Base-by-base conservation (phyloP, 202 grass and related monocot genomes). In the Saccharum hybrid region DNA sequence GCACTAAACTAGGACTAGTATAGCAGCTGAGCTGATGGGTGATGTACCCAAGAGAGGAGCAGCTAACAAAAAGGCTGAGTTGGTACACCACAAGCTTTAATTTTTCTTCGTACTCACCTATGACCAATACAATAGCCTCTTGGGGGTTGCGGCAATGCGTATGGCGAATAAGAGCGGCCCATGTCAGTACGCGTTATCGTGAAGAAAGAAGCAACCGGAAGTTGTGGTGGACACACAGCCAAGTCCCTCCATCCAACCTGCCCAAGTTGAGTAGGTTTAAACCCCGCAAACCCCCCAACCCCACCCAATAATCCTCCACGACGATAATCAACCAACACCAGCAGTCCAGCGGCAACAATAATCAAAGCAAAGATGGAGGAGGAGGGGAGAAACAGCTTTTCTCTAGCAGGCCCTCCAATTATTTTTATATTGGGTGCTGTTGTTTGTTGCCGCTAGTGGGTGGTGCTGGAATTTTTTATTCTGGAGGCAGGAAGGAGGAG, bases 131-230 rank as follows among this genome's bases (percentile, higher is more conserved):
- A n/a, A n/a, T n/a, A n/a, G n/a, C n/a, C n/a, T n/a, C n/a, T n/a
- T n/a, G n/a, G n/a, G n/a, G n/a, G n/a, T n/a, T n/a, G 54, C 75
- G 71, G 48, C 71, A 75, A 76, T 63, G 64, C 21, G 40, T 63
- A 74, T 40, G 52, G 71, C 78, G 9, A 87, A 76, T 86, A 46
- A 76, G 74, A 76, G 0, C 23, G 57, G 8, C 42, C 85, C 64
- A 76, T 87, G 79, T 77, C 79, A 69, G 31, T 36, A 90, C 79
- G 80, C 84, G 88, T 68, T 75, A 79, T 54, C 79, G 68, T 71
- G 75, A 43, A 83, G 63, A 21, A 84, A 80, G 76, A 87, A 90
- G 84, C 75, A 87, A 71, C 81, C 8, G 63, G 80, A 90, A 84
- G 84, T 57, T 57, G 81, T 87, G 84, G 88, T 82, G 78, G 88